Evolutionary conservation across 768 basidiomycete genomes (phyloP), one percentile per base, ranked within the genome.

Genomic region (Hygrophorus pudorinus): DNA sequence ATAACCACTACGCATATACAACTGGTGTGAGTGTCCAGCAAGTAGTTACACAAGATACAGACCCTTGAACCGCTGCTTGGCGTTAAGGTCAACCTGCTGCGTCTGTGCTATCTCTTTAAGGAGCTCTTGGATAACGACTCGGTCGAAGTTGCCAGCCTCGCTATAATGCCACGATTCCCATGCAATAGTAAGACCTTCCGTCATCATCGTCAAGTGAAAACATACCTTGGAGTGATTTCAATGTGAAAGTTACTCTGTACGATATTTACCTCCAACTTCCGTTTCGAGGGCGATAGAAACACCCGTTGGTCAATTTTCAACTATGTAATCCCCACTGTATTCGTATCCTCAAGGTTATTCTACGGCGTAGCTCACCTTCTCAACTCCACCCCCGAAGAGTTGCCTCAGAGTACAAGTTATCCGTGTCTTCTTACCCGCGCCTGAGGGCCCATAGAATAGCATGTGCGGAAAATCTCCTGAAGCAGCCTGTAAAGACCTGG

Each of bases 71-170:
- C 88, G 74, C 54, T 99, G 92, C 59, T 86, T 93, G 2, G 94
- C 94, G 56, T 77, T 88, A 50, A 97, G 63, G 65, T 99, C 94
- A 8, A 99, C 91, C 59, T 98, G 94, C 59, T 99, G 94, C 2
- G 93, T 99, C 62, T 97, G 93, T 1, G 94, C 94, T 54, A 99
- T 97, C 64, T 98, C 94, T 62, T 98, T 99, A 46, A 99, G 64
- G 36, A 99, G 75, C 56, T 99, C 94, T 57, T 98, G 94, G 41
- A 99, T 90, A 39, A 99, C 91, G 1, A 92, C 75, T 49, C 94
- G 72, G 60, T 99, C 94, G 55, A 85, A 96, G 56, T 82, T 94
- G 10, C 94, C 94, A 0, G 92, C 92, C 65, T 99, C 94, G 52
- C 94, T 98, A 59, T 8, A 14, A 38, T 41, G 17, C 14, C 31